Evolutionary conservation across 345 rosid species (phyloP).

Genomic region (Eutrema yunnanense): DNA sequence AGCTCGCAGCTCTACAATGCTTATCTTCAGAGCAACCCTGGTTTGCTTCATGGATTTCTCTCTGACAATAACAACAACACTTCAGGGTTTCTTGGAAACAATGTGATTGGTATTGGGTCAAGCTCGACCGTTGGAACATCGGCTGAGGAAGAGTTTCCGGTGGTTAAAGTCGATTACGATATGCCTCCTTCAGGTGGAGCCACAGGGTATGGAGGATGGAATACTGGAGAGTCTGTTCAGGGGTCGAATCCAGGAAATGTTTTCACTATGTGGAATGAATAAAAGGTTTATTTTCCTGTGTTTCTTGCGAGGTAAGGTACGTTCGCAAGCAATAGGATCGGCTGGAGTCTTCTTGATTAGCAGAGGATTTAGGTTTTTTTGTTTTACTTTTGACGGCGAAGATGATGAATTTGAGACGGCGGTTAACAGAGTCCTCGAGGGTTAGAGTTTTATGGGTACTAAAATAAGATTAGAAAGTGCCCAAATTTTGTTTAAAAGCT

Average conservation of each 20-base stretch:
- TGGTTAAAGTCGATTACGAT: constrained; percentile 88
- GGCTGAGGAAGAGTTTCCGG: constrained; percentile 47
- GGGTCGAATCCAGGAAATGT: constrained; percentile 68
- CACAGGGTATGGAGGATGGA: constrained; percentile 64
- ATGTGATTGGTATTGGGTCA: constrained; percentile 48
- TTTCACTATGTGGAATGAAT: constrained; percentile 93
- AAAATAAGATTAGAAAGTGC: neutral
- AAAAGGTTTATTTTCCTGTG: neutral
- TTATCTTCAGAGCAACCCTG: constrained; percentile 64
- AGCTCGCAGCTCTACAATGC: constrained; percentile 59
- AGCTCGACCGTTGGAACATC: constrained; percentile 43
- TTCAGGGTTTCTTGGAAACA: constrained; percentile 52
- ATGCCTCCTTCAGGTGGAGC: constrained; percentile 42
- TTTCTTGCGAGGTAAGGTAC: constrained; percentile 20
- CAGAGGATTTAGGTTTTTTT: constrained; percentile 11
- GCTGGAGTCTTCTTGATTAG: constrained; percentile 15
- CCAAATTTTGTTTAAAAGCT: constrained; percentile 30
- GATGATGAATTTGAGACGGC: constrained; percentile 18
- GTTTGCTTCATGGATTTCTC: constrained; percentile 57
- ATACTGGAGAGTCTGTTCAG: constrained; percentile 57
- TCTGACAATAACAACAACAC: constrained; percentile 45
- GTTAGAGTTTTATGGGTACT: constrained; percentile 31
- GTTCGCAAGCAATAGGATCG: constrained; percentile 8
- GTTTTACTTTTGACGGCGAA: constrained; percentile 9
- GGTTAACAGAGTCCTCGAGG: constrained; percentile 22